Base-by-base conservation (phyloP, 768 basidiomycete genomes). In the Boletus fagicola region DNA sequence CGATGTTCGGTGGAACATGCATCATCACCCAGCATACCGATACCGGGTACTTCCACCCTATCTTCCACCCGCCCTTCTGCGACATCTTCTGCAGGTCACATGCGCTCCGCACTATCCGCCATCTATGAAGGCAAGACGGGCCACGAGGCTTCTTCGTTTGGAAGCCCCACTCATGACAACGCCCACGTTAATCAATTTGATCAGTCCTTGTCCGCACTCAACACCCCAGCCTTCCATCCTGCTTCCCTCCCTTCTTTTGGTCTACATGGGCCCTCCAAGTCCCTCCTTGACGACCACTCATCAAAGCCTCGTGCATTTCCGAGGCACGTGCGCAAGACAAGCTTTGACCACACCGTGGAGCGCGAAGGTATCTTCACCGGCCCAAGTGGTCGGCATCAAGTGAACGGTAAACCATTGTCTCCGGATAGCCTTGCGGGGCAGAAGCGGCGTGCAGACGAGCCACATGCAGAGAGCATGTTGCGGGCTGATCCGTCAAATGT, bases 311-410 rank as follows among this genome's bases (percentile, higher is more conserved):
- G 80, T 60, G 73, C 80, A 31, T 91, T 94, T 69, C 91, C 94
- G 51, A 83, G 88, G 58, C 88, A 90, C 72, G 91, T 93, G 57
- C 84, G 94, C 59, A 97, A 97, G 78, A 92, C 94, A 46, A 94
- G 92, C 73, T 96, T 94, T 71, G 94, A 97, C 72, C 94, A 94
- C 73, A 94, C 94, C 4, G 87, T 95, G 40, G 80, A 82, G 38
- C 83, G 82, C 61, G 85, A 87, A 59, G 83, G 80, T 38, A 80
- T 86, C 53, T 75, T 84, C 57, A 67, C 76, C 31, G 83, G 81
- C 42, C 72, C 83, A 49, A 80, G 80, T 63, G 87, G 87, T 55
- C 79, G 90, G 49, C 90, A 92, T 74, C 88, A 91, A 70, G 85
- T 90, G 61, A 88, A 92, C 68, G 88, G 88, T 36, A 87, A 86